These are phyloP conservation scores for Fusarium circinatum DNA, from an alignment of 2,329 filamentous ascomycete genomes.

Conservation along the genomic window DNA sequence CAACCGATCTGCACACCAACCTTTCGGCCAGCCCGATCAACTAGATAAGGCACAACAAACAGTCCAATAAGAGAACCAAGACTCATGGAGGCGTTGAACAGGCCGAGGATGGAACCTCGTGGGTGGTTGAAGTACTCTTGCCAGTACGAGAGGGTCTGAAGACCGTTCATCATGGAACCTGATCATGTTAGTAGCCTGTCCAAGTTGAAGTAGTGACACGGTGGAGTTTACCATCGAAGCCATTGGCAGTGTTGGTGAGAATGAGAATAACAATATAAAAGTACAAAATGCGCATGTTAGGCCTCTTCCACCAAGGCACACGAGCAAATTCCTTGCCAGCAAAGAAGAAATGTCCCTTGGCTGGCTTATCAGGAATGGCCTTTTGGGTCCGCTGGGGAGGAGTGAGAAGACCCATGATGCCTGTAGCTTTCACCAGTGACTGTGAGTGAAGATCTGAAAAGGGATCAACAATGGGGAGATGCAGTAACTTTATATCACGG, in stretches of 20 bases:
- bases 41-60: slow-evolving; percentile 22
- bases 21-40: slow-evolving; percentile 21
- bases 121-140: slow-evolving; percentile 28
- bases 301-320: slow-evolving; percentile 13
- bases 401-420: slow-evolving; percentile 8
- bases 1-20: slow-evolving; percentile 20
- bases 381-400: slow-evolving; percentile 18
- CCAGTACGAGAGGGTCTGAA: slow-evolving; percentile 25
- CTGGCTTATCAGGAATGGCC: slow-evolving; percentile 15
- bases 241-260: slow-evolving; percentile 18
- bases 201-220: fast-evolving
- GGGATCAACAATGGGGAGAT: neutral
- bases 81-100: slow-evolving; percentile 28
- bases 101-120: slow-evolving; percentile 5
- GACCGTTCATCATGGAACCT: slow-evolving; percentile 24
- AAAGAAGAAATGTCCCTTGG: slow-evolving; percentile 16
- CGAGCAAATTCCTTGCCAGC: slow-evolving; percentile 14
- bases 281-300: slow-evolving; percentile 7
- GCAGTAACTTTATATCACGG: slow-evolving; percentile 5
- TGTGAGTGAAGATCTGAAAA: neutral
- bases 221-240: neutral
- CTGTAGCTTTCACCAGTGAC: neutral
- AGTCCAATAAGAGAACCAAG: slow-evolving; percentile 27
- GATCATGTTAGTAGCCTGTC: fast-evolving
- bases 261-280: slow-evolving; percentile 12